Conservation (phyloP, 345 rosid species). For the Citrus sp. region DNA sequence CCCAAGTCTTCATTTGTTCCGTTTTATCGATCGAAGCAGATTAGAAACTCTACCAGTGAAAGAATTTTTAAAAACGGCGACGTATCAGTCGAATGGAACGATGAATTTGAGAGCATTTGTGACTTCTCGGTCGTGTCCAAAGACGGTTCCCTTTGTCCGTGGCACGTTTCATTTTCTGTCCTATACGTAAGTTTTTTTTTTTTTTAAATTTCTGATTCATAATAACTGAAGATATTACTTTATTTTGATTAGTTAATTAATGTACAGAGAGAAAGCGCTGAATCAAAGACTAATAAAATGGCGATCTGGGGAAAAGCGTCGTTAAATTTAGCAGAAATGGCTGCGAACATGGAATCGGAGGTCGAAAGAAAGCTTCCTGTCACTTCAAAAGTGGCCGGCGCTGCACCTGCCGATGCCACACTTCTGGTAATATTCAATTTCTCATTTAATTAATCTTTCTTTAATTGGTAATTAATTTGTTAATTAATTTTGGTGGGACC, state of each 20-base stretch:
- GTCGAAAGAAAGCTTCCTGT: constrained; percentile 23
- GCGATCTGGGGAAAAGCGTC: constrained; percentile 15
- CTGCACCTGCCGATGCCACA: constrained; percentile 7
- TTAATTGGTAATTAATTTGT: background rate
- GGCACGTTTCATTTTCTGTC: constrained; percentile 31
- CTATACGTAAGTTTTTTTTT: constrained; percentile 26
- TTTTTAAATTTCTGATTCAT: too few species aligned
- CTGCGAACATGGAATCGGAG: constrained; percentile 16
- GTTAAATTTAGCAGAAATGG: constrained; percentile 32
- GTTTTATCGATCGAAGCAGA: constrained; percentile 13
- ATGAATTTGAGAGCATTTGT: constrained; percentile 31
- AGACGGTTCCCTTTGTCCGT: constrained; percentile 20
- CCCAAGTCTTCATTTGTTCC: constrained; percentile 24
- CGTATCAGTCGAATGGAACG: constrained; percentile 27
- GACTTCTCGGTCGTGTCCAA: constrained; percentile 4
- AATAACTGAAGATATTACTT: background rate
- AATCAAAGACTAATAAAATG: constrained; percentile 15
- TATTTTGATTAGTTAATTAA: background rate
- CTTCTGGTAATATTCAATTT: constrained; percentile 24
- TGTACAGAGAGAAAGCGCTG: constrained; percentile 20
- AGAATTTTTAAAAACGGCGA: constrained; percentile 13
- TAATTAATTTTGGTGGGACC: background rate
- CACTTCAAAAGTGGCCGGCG: constrained; percentile 18
- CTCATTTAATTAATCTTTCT: background rate
- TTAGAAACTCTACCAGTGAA: constrained; percentile 7